Percentiles rank a stretch among this genome's conserved stretches.
phyloP scores from a whole-genome alignment of 352 stramenopile genomes.

The Phytophthora constricta region DNA sequence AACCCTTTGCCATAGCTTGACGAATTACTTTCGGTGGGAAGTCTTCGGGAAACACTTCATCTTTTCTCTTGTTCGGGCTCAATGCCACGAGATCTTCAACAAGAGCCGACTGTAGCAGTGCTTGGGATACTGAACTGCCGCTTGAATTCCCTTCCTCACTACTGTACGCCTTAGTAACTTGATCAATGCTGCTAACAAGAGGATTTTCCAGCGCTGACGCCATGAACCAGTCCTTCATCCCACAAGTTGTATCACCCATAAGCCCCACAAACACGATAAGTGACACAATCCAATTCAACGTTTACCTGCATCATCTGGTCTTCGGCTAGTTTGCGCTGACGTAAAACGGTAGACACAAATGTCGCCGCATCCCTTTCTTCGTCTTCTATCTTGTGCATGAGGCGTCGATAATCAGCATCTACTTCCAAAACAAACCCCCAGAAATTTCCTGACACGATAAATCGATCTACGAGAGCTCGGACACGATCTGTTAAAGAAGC shows the following conservation, averaged over 20 bases:
- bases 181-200: slow-evolving; percentile 43
- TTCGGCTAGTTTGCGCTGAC: slow-evolving; percentile 52
- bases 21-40: slow-evolving; percentile 58
- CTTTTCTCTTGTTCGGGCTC: slow-evolving; percentile 53
- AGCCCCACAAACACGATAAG: no score
- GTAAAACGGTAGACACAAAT: slow-evolving; percentile 58
- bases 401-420: slow-evolving; percentile 64
- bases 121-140: slow-evolving; percentile 35
- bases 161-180: slow-evolving; percentile 38
- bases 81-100: slow-evolving; percentile 51
- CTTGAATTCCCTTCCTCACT: slow-evolving; percentile 17
- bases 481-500: slow-evolving; percentile 51
- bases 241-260: no score
- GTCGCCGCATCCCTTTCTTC: slow-evolving; percentile 57
- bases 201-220: slow-evolving; percentile 60
- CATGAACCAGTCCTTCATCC: slow-evolving; percentile 54
- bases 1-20: slow-evolving; percentile 58
- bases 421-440: slow-evolving; percentile 68
- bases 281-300: no score
- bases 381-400: slow-evolving; percentile 45
- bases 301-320: slow-evolving; percentile 67
- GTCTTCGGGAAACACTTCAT: slow-evolving; percentile 58
- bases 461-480: slow-evolving; percentile 48
- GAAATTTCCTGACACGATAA: slow-evolving; percentile 59
- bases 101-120: slow-evolving; percentile 49